Base-by-base conservation (phyloP, 116 monocot species). In the Posidonia oceanica region DNA sequence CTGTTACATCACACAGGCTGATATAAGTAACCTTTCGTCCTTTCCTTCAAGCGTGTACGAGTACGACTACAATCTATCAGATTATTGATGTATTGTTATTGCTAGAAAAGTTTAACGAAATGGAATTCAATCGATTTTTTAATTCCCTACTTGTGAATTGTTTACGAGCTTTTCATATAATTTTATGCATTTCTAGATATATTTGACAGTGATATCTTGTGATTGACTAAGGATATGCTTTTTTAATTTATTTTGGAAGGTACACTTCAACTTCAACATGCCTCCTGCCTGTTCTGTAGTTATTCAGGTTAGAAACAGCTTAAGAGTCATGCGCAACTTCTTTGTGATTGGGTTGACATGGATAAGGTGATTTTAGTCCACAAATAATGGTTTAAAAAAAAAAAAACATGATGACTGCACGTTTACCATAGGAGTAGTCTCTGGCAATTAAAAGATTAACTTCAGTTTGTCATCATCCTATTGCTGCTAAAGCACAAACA, bases 181-280 rank as follows among this genome's bases (percentile, higher is more conserved):
- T n/a, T 44, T 44, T 44, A 3, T 44, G 1, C 44, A 44, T 44
- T 5, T 10, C 44, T 37, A 63, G 1, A 38, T 36, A 37, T n/a
- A 36, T 37, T 63, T 38, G 15, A 14, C 23, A 36, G 3, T 38
- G 12, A 37, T 63, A 36, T 36, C 63, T 63, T 36, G 14, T 63
- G 38, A 63, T 37, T 15, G 15, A 37, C 38, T 23, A 14, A 48
- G 22, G 23, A 37, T n/a, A 42, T 40, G 67, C 18, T 7, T 54
- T 44, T 69, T 72, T 60, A n/a, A 44, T 44, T 44, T 44, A 44
- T 44, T 71, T 3, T 80, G 65, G 70, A 64, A 92, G 92, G 92
- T 44, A 44, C 44, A 67, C 71, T 92, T 92, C 77, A 86, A 66
- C 44, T 86, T 88, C 71, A 64, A 78, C 40, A 88, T 92, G 92